phyloP scores from a whole-genome alignment of 1,284 basidiomycete genomes.

The Ustilago xerochloae region DNA sequence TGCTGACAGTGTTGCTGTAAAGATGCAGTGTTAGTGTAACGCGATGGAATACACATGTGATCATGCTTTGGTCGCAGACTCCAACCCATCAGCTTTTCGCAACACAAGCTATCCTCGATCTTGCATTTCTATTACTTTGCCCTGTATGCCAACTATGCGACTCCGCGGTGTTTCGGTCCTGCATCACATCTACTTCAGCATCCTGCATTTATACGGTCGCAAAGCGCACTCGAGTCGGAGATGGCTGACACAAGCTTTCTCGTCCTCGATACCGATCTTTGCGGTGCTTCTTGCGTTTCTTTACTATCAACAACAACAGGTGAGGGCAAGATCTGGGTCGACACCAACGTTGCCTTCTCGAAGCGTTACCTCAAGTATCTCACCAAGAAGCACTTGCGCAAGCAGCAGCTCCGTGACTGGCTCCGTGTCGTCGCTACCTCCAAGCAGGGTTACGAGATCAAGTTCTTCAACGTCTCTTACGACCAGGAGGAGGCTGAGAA shows the following conservation, averaged over 20 bases:
- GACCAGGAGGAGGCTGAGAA: constrained; percentile 62
- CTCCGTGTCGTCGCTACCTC: constrained; percentile 69
- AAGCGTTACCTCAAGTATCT: constrained; percentile 71
- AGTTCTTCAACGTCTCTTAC: constrained; percentile 69
- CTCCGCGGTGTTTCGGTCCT: background rate
- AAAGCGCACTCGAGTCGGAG: constrained; percentile 48
- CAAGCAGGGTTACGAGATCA: constrained; percentile 69
- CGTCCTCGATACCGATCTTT: constrained; percentile 48
- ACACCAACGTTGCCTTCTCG: constrained; percentile 69
- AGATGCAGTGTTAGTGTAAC: too few relatives aligned
- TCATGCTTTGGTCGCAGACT: too few relatives aligned
- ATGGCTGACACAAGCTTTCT: constrained; percentile 52
- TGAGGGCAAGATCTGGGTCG: constrained; percentile 70
- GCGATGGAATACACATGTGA: too few relatives aligned
- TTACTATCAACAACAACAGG: constrained; percentile 30
- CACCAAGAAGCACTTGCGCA: constrained; percentile 69
- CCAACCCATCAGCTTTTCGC: too few relatives aligned
- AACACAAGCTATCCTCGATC: too few relatives aligned
- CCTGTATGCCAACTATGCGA: too few relatives aligned
- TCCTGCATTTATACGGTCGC: constrained; percentile 15
- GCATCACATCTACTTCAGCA: background rate
- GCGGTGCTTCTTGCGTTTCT: constrained; percentile 9
- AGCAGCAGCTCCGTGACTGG: constrained; percentile 68
- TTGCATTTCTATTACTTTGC: too few relatives aligned
- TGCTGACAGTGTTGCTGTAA: too few relatives aligned